phyloP scores from a whole-genome alignment of 805 yeast genomes.

The Kuraishia piskuri region DNA sequence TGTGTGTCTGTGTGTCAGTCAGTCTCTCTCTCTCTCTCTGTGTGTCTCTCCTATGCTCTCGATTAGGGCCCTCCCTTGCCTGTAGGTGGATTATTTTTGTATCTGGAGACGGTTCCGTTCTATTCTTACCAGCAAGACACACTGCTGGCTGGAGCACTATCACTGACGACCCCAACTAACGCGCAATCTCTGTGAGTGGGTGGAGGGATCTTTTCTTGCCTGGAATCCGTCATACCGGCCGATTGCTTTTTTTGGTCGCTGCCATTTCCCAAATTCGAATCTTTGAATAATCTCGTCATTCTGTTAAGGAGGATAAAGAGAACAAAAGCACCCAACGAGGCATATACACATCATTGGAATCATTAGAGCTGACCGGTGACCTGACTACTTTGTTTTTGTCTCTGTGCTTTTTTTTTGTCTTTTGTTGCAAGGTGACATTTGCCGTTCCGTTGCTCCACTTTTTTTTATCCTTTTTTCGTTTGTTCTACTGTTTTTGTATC shows the following conservation, averaged over 20 bases:
- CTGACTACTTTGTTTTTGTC: background rate
- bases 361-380: background rate
- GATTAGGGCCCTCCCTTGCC: background rate
- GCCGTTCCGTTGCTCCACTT: background rate
- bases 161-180: no score
- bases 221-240: background rate
- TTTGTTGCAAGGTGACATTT: background rate
- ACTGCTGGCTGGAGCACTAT: background rate
- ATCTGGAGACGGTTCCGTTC: background rate
- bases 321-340: background rate
- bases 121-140: background rate
- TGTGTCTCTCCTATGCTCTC: background rate
- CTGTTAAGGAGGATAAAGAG: background rate
- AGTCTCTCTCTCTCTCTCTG: no score
- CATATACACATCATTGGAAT: background rate
- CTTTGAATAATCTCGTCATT: background rate
- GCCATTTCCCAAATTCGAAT: background rate
- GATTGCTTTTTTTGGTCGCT: background rate
- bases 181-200: background rate
- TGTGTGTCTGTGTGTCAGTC: background rate
- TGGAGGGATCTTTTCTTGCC: background rate
- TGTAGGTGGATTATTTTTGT: background rate
- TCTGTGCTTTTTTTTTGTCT: background rate
- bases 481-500: background rate
- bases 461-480: no score